phyloP scores from a whole-genome alignment of 495 filamentous ascomycete species.

The Penicillium pancosmium region DNA sequence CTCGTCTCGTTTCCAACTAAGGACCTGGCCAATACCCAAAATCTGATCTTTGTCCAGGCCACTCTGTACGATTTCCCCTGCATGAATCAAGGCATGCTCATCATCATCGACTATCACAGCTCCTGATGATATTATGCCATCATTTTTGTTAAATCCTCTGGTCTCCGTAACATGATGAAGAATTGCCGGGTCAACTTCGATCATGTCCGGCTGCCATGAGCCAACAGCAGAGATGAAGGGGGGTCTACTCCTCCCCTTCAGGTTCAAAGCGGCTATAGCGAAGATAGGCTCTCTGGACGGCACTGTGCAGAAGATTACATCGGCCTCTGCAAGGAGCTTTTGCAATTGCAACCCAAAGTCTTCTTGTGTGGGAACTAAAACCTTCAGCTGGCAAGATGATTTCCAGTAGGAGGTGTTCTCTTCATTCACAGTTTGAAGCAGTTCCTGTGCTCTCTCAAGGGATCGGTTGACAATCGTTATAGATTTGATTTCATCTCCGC shows the following conservation, averaged over 20 bases:
- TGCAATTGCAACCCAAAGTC: not conserved
- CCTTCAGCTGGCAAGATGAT: not conserved
- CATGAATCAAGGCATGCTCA: constrained; percentile 1
- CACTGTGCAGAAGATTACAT: constrained; percentile 9
- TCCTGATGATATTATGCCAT: not conserved
- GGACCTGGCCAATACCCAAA: not conserved
- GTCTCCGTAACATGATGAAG: constrained; percentile 8
- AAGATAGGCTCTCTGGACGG: constrained; percentile 8
- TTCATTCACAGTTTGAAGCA: not conserved
- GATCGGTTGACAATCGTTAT: constrained; percentile 5
- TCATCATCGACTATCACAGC: constrained; percentile 8
- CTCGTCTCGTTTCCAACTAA: not conserved
- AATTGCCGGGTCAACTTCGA: constrained; percentile 15
- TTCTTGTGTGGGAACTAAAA: not conserved
- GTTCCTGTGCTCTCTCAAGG: not conserved
- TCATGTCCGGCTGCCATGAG: constrained; percentile 24
- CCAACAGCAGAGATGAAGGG: constrained; percentile 20
- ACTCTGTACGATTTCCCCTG: constrained; percentile 6
- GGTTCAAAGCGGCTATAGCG: not conserved
- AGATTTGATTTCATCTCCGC: constrained; percentile 4
- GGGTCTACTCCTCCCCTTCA: not conserved
- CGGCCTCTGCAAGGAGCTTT: not conserved
- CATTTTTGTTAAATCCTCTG: not conserved
- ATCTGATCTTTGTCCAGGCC: not conserved
- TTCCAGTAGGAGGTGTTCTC: not conserved